Base-by-base conservation (phyloP, 176 grass and related monocot genomes). In the Dendrocalamus sinicus region DNA sequence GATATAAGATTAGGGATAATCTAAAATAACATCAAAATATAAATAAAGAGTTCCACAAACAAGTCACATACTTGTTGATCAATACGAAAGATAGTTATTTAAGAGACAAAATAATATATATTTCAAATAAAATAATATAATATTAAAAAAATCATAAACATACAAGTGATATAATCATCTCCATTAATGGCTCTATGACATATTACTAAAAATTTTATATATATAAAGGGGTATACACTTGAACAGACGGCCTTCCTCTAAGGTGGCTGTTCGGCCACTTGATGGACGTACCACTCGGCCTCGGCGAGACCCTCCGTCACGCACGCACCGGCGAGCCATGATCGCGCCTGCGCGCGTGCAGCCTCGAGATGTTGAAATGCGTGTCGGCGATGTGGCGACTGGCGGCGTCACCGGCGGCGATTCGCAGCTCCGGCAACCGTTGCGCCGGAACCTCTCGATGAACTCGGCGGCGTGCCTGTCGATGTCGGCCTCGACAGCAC, bases 371-470 rank as follows among this genome's bases (percentile, higher is more conserved):
- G 9, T 65, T 87, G 60, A 80, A 80, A 44, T 80, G 67, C 44
- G 77, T 67, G 41, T 80, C 44, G 16, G 78, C 35, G 78, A 87
- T 46, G 22, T 58, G 78, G 70, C 37, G 60, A 63, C 15, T 63
- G 35, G 50, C 78, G 79, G 71, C 35, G 6, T 87, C 60, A 57
- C 44, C 59, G 59, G 41, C 47, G 85, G 59, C 59, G n/a, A 78
- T 79, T 78, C 73, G 14, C 32, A 75, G 77, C 44, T 80, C 77
- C 3, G 41, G 44, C 20, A 59, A 43, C 53, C 59, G 28, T 57
- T 76, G 6, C 59, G 85, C 32, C 58, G 60, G 30, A 80, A 80
- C 32, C 32, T n/a, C 35, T 80, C 59, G 23, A 80, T 80, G 77
- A 72, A 72, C 52, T 60, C 55, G n/a, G 51, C 70, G 37, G 70